Evolutionary conservation across 331 rosid species (phyloP), one percentile per base, ranked within the genome.

Genomic region (Stylosanthes scabra): DNA sequence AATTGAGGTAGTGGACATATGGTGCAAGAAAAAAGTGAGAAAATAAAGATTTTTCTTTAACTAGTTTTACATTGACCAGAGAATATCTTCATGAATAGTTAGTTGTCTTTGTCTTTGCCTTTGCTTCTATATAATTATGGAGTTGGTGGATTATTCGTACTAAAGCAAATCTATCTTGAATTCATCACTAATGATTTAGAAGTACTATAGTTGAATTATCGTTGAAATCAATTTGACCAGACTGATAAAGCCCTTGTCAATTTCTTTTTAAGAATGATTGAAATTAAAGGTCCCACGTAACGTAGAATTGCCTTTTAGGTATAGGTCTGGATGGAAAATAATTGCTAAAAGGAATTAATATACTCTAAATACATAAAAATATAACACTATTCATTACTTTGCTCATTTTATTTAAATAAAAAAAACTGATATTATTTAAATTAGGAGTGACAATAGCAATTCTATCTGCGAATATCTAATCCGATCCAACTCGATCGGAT

Each of bases 11-110:
- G 42, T 4, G 5, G 11, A 31, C 37, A 31, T 31, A 49, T 61
- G 70, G 41, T 61, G 77, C 27, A 15, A 5, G 2, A n/a, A 54
- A 42, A 68, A 40, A 16, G 1, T 31, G 14, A 49, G 47, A 76
- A 10, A 10, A 20, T 20, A 20, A 20, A 10, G 29, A 60, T 34
- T n/a, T 56, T 39, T 15, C 58, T 4, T 31, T 31, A 3, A 3
- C 37, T 31, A 16, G 8, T 31, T 12, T 11, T 9, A 28, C 74
- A 46, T 76, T 76, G 70, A 67, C 56, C 63, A 11, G 3, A 54
- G 50, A 31, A 31, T 31, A 31, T 31, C 0, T 31, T 59, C 63
- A 49, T 76, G 56, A 59, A 37, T 12, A 31, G 45, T 9, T 44
- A 4, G 25, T 25, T 61, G 44, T 77, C 59, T 14, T n/a, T 4